Evolutionary conservation across 176 grass and related monocot species (phyloP).

Genomic region (Aegilops umbellulata): DNA sequence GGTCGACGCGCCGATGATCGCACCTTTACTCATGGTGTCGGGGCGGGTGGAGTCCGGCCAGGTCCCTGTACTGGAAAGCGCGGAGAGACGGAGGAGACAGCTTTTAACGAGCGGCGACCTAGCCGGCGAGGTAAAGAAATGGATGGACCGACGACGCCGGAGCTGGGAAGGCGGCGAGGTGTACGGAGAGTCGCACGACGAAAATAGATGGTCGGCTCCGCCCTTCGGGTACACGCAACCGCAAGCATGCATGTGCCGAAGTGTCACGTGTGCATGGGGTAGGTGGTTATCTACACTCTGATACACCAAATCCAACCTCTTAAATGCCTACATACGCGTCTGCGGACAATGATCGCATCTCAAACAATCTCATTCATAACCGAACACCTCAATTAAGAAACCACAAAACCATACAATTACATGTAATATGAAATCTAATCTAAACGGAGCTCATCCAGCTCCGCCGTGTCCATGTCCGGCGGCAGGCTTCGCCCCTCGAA

Average conservation of each 20-base stretch:
- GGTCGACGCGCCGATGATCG: slow-evolving; percentile 48
- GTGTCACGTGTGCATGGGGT: neutral
- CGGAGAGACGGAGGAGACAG: neutral
- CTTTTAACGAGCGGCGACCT: neutral
- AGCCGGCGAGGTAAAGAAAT: neutral
- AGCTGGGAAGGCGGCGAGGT: neutral
- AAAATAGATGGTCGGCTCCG: neutral
- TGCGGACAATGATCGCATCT: too few relatives aligned
- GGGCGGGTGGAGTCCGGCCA: neutral
- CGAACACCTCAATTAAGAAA: too few relatives aligned
- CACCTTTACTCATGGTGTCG: slow-evolving; percentile 45
- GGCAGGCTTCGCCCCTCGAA: too few relatives aligned
- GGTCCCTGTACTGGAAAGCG: neutral
- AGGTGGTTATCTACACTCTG: neutral
- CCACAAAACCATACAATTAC: too few relatives aligned
- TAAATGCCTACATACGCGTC: too few relatives aligned
- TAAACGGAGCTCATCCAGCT: too few relatives aligned
- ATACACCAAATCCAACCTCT: too few relatives aligned
- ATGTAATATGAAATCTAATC: too few relatives aligned
- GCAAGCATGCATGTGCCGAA: neutral
- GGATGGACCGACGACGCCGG: neutral
- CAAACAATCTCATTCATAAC: too few relatives aligned
- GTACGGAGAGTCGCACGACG: neutral
- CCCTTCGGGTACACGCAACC: neutral
- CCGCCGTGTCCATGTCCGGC: too few relatives aligned